phyloP scores from a whole-genome alignment of 257 asterid species.

The Mitragyna speciosa region DNA sequence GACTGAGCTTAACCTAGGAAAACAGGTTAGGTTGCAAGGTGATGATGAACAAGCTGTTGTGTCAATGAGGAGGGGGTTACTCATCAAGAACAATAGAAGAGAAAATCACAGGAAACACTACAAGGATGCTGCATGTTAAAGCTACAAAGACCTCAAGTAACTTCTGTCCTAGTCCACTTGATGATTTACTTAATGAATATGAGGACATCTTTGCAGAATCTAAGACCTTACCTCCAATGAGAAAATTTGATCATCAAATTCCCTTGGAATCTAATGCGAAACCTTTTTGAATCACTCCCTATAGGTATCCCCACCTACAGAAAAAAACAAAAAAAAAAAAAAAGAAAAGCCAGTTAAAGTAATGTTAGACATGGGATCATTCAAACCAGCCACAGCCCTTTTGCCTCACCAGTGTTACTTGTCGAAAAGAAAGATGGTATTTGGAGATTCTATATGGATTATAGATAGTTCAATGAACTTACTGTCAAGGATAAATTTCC shows the following conservation, averaged over 20 bases:
- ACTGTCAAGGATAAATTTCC: not conserved
- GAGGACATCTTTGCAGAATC: not conserved
- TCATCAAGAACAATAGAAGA: not conserved
- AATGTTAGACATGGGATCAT: not conserved
- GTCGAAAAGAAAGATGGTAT: no score
- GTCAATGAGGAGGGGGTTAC: not conserved
- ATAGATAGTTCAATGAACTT: not conserved
- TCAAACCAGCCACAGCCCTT: no score
- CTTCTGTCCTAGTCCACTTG: no score
- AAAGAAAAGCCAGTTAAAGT: not conserved
- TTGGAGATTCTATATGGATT: no score
- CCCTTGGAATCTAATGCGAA: not conserved
- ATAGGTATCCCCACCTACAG: not conserved
- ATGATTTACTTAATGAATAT: not conserved
- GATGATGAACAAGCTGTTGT: not conserved
- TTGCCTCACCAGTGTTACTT: no score
- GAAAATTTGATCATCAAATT: not conserved
- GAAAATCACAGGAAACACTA: no score
- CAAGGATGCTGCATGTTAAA: not conserved
- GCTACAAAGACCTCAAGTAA: not conserved
- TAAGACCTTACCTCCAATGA: not conserved
- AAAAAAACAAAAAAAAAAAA: not conserved
- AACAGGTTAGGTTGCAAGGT: not conserved
- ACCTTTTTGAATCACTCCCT: not conserved
- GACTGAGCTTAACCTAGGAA: not conserved